Percentiles rank a stretch among this genome's conserved stretches.
These are phyloP conservation scores for Pseudopyricularia javanii DNA, from an alignment of 2,329 filamentous ascomycete species.

Conservation along the genomic window DNA sequence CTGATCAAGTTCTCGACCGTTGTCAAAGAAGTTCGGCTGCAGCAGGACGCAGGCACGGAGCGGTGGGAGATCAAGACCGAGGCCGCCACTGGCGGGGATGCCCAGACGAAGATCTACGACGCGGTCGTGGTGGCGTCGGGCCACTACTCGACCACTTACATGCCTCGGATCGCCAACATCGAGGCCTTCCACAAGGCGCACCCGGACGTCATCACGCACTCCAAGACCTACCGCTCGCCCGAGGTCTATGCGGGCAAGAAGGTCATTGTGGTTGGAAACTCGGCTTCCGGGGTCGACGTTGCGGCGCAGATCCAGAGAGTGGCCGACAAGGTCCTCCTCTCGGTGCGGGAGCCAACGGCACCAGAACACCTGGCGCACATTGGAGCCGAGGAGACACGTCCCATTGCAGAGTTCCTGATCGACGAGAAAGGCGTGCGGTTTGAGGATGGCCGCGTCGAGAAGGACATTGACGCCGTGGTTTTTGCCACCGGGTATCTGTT, in stretches of 20 bases:
- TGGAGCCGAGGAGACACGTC: conserved; percentile 37
- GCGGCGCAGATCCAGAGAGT: conserved; percentile 50
- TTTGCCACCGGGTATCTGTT: conserved; percentile 90
- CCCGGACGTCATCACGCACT: conserved; percentile 54
- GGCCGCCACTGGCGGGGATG: conserved; percentile 13
- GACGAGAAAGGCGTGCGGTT: conserved; percentile 51
- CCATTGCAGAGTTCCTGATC: conserved; percentile 44
- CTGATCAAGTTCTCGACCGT: conserved; percentile 60
- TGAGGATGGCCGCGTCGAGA: conserved; percentile 49
- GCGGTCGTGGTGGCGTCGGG: conserved; percentile 66
- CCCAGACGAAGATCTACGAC: conserved; percentile 43
- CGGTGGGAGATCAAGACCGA: conserved; percentile 50
- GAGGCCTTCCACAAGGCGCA: conserved; percentile 44
- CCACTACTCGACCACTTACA: conserved; percentile 58
- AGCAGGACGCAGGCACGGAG: conserved; percentile 21
- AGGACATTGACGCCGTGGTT: conserved; percentile 60
- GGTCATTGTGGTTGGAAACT: conserved; percentile 74
- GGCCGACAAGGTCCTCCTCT: conserved; percentile 43
- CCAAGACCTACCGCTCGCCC: conserved; percentile 66
- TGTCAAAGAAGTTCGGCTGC: conserved; percentile 46
- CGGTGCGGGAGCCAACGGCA: conserved; percentile 38
- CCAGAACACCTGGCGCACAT: conserved; percentile 30
- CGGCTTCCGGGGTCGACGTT: conserved; percentile 76
- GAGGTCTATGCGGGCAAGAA: conserved; percentile 54
- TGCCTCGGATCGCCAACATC: conserved; percentile 52